Evolutionary conservation across 1,139 yeast genomes (phyloP).

Genomic region (Saccharomyces hybrid): DNA sequence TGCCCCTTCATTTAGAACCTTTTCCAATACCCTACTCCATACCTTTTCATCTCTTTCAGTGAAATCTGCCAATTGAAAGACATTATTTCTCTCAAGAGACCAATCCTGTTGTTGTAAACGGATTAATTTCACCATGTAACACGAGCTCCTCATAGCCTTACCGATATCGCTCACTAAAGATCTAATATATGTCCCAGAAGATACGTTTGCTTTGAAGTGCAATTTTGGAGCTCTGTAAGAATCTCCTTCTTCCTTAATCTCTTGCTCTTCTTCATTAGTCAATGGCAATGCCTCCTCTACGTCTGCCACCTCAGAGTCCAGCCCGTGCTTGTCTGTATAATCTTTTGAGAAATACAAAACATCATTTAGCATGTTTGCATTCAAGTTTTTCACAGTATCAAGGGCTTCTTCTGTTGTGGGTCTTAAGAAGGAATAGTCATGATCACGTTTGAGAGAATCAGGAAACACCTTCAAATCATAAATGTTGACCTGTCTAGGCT

Average conservation of each 20-base stretch:
- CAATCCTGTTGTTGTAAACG: conserved; percentile 77
- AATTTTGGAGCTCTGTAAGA: conserved; percentile 51
- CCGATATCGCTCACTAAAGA: conserved; percentile 87
- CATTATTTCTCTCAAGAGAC: conserved; percentile 59
- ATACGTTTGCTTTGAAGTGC: conserved; percentile 69
- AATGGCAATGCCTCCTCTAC: conserved; percentile 31
- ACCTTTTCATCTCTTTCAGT: conserved; percentile 41
- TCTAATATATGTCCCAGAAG: conserved; percentile 93
- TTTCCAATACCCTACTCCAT: conserved; percentile 60
- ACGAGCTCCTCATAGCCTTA: conserved; percentile 67
- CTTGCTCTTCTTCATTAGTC: conserved; percentile 25
- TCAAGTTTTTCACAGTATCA: conserved; percentile 42
- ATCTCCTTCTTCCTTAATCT: conserved; percentile 25
- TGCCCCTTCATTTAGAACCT: conserved; percentile 40
- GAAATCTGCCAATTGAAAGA: conserved; percentile 60
- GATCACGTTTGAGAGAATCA: conserved; percentile 51
- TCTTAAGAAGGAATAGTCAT: conserved; percentile 45
- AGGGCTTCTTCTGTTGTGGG: conserved; percentile 34
- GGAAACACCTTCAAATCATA: conserved; percentile 41
- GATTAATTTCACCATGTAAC: conserved; percentile 81
- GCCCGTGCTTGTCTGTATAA: conserved; percentile 38
- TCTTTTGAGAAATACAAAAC: conserved; percentile 52
- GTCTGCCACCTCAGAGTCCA: conserved; percentile 32
- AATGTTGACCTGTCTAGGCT: conserved; percentile 64
- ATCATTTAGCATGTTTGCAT: conserved; percentile 57